phyloP scores from a whole-genome alignment of 1,284 basidiomycete species.

The Naganishia cerealis region DNA sequence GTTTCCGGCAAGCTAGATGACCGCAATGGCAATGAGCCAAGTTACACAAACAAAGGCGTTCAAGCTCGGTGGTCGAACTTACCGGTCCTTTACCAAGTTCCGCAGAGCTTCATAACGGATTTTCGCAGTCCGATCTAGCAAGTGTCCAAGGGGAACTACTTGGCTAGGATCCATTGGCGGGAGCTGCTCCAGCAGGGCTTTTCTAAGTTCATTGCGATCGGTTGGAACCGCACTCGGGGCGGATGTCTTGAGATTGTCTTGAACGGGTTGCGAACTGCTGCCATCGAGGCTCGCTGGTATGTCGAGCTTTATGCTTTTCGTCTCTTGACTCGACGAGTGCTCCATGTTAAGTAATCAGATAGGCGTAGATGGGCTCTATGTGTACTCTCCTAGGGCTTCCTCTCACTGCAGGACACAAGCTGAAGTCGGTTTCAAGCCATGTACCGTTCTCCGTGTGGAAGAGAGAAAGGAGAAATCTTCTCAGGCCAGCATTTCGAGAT shows the following conservation, averaged over 20 bases:
- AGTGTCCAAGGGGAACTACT: slow-evolving; percentile 24
- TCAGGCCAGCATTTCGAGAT: background rate
- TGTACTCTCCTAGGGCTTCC: background rate
- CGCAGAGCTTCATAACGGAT: slow-evolving; percentile 25
- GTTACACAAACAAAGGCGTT: background rate
- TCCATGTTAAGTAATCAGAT: background rate
- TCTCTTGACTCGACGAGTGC: background rate
- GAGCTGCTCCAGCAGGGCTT: slow-evolving; percentile 16
- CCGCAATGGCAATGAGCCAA: background rate
- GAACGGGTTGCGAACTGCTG: background rate
- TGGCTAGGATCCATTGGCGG: slow-evolving; percentile 24
- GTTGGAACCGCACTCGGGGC: background rate
- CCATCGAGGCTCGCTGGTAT: background rate
- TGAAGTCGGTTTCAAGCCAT: background rate
- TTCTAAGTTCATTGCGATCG: background rate
- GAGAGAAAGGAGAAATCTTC: background rate
- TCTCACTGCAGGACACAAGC: background rate
- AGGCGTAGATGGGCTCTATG: background rate
- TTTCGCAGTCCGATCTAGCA: slow-evolving; percentile 16
- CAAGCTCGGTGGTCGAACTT: background rate
- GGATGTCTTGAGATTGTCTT: background rate
- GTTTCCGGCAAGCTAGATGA: slow-evolving; percentile 12
- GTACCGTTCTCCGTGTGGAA: background rate
- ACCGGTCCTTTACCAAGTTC: slow-evolving; percentile 19
- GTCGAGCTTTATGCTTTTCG: background rate